Conservation (phyloP, 2,329 filamentous ascomycete species). For the Colletotrichum gigasporum region DNA sequence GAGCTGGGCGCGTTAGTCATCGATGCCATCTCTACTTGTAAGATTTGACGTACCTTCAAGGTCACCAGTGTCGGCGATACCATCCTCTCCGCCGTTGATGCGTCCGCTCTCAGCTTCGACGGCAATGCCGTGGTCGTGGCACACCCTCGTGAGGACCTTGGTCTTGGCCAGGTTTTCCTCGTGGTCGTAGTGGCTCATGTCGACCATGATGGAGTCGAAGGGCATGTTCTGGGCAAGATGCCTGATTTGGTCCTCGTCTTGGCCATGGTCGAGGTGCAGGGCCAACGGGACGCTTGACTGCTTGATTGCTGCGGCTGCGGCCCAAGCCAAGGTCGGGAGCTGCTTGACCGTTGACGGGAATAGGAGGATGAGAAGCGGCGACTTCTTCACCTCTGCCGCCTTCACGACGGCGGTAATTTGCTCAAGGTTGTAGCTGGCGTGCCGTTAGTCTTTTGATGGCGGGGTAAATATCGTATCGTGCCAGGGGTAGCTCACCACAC, state of each 20-base stretch:
- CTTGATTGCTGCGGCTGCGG: conserved; percentile 41
- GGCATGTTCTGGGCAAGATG: conserved; percentile 59
- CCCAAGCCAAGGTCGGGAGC: conserved; percentile 61
- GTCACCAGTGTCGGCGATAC: conserved; percentile 68
- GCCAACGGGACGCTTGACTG: conserved; percentile 11
- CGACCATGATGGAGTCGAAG: conserved; percentile 80
- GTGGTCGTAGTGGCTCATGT: conserved; percentile 79
- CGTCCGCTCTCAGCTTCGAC: conserved; percentile 75
- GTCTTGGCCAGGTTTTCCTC: conserved; percentile 74
- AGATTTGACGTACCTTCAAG: conserved; percentile 44
- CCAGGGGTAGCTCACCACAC: conserved; percentile 51
- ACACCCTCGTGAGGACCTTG: conserved; percentile 67
- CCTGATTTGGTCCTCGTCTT: conserved; percentile 66
- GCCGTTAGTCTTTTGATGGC: conserved; percentile 63
- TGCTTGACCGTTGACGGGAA: conserved; percentile 50
- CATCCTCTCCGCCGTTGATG: conserved; percentile 74
- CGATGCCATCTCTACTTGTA: accelerated
- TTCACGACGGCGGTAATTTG: conserved; percentile 73
- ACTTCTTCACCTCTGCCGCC: conserved; percentile 73
- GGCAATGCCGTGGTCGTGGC: conserved; percentile 69
- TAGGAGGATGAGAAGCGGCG: conserved; percentile 74
- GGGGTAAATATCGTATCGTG: neutral
- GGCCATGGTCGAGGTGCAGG: conserved; percentile 74
- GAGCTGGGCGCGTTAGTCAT: neutral
- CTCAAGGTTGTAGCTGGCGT: conserved; percentile 73